phyloP scores from a whole-genome alignment of 2,329 filamentous ascomycete species.

The Escovopsis sp. region DNA sequence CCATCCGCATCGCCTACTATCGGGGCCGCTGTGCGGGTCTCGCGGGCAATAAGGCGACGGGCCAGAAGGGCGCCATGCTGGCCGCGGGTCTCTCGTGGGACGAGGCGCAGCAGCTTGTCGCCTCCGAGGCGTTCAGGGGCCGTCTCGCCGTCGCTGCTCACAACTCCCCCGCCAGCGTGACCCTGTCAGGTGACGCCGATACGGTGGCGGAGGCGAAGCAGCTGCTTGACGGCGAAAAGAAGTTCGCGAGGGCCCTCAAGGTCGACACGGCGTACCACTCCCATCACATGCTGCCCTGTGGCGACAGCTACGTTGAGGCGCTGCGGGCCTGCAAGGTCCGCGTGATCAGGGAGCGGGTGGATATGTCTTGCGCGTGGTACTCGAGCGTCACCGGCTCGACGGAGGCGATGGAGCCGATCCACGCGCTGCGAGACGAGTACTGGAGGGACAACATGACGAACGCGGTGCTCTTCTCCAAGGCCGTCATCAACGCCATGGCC shows the following conservation, averaged over 20 bases:
- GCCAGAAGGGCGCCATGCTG: slow-evolving; percentile 7
- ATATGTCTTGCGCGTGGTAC: slow-evolving; percentile 7
- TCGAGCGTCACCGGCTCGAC: slow-evolving; percentile 14
- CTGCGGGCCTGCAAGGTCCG: slow-evolving; percentile 4
- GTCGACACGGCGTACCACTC: slow-evolving; percentile 36
- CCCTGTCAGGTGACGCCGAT: slow-evolving; percentile 15
- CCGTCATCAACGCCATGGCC: slow-evolving; percentile 5
- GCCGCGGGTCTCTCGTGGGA: slow-evolving; percentile 10
- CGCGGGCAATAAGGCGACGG: too few relatives aligned
- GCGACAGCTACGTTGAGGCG: slow-evolving; percentile 6
- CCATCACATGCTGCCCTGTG: slow-evolving; percentile 24
- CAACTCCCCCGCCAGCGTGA: slow-evolving; percentile 10
- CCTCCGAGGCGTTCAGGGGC: slow-evolving; percentile 6
- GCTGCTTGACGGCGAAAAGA: slow-evolving; percentile 10
- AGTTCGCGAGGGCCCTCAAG: slow-evolving; percentile 19
- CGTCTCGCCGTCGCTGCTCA: slow-evolving; percentile 11
- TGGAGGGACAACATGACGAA: slow-evolving; percentile 13
- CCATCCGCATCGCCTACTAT: slow-evolving; percentile 7
- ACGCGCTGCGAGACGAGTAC: slow-evolving; percentile 6
- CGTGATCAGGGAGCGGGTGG: slow-evolving; percentile 1
- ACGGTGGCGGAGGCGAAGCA: slow-evolving; percentile 11
- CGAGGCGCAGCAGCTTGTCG: slow-evolving; percentile 5
- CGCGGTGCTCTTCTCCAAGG: slow-evolving; percentile 10
- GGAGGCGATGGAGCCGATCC: slow-evolving; percentile 2
- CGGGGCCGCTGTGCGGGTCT: neutral